Base-by-base conservation (phyloP, 2,329 filamentous ascomycete genomes). In the Aspergillus flavus region DNA sequence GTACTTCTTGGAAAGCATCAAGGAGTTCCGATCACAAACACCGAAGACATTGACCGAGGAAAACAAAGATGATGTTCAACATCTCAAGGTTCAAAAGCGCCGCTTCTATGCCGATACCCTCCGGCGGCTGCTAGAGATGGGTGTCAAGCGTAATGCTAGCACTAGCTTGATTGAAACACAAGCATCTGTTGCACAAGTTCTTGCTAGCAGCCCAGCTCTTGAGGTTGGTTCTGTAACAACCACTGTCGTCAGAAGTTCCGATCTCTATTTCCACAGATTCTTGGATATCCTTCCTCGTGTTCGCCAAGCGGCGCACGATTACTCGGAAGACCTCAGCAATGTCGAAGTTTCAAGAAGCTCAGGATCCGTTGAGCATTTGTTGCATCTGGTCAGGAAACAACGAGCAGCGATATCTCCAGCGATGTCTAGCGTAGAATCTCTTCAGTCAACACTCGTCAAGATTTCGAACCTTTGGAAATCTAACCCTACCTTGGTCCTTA, bases 91-190 rank as follows among this genome's bases (percentile, higher is more conserved):
- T 3, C 87, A 92, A 71, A 99, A 99, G 80, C 88, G 93, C 50
- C 94, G 93, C 70, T 85, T 98, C 16, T 95, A 96, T 71, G 91
- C 93, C 0, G 94, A 98, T 69, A 94, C 91, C 0, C 81, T 99
- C 66, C 94, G 92, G 72, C 87, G 89, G 26, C 81, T 97, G 32
- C 88, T 93, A 41, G 87, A 90, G 62, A 98, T 99, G 94, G 95
- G 95, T 4, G 87, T 99, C 70, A 90, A 90, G 70, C 88, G 89
- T 58, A 97, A 97, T 73, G 83, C 96, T 19, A 88, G 91, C 67
- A 89, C 88, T 16, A 88, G 91, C 72, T 83, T 90, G 50, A 82
- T 98, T 21, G 85, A 86, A 45, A 87, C 87, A 59, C 95, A 99
- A 76, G 83, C 86, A 32, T 90, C 91, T 0, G 81, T 92, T 9